Base-by-base conservation (phyloP, 1,284 basidiomycete genomes). In the Polyporus tsugae region DNA sequence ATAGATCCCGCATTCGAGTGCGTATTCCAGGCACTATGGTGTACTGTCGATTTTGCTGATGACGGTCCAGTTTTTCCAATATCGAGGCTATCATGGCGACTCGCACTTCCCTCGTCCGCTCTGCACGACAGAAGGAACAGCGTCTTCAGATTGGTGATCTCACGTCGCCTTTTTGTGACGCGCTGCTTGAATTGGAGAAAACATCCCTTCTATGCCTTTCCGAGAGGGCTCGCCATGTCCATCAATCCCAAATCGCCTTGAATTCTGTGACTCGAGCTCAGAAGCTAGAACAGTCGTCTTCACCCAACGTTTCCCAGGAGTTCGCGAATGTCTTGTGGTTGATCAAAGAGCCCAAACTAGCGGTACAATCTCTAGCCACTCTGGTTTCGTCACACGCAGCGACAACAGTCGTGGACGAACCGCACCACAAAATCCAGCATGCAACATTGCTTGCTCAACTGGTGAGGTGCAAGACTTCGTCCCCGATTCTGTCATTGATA, bases 321-420 rank as follows among this genome's bases (percentile, higher is more conserved):
- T 95, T 95, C 73, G 92, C 97, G 2, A 89, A 92, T 65, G 95
- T 98, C 6, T 85, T 99, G 13, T 99, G 97, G 96, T 81, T 88
- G 5, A 92, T 95, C 74, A 89, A 90, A 44, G 96, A 99, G 76
- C 93, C 95, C 74, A 89, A 90, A 64, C 82, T 93, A 1, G 97
- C 97, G 0, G 91, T 97, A 42, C 88, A 94, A 73, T 91, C 89
- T 67, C 83, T 97, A 66, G 85, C 86, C 64, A 83, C 84, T 42
- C 79, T 92, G 15, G 65, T 88, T 22, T 49, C 73, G 19, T 64
- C 74, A 71, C 42, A 73, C 58, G 41, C 64, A 44, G 33, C 39
- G 25, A 62, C 68, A 9, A 57, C 64, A 15, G 44, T 22, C 25
- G 64, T 64, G 22, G 59, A 65, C 41, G 67, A 74, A 63, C 25